Percentiles rank a stretch among this genome's conserved stretches.
These are phyloP conservation scores for Eutrema japonicum DNA, from an alignment of 345 rosid genomes.

Conservation along the genomic window DNA sequence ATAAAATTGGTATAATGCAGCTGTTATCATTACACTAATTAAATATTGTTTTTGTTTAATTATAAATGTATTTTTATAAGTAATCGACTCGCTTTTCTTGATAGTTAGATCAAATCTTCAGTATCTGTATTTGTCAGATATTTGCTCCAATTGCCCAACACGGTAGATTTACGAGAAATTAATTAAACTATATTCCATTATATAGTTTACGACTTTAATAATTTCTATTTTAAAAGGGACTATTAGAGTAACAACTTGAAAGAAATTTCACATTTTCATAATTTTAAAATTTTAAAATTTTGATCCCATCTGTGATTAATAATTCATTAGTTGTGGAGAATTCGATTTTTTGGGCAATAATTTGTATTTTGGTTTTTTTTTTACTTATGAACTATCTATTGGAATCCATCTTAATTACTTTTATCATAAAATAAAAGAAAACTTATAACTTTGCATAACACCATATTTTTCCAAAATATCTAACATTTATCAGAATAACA, in stretches of 20 bases:
- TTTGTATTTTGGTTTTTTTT: neutral
- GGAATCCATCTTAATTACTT: neutral
- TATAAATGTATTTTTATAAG: conserved; percentile 9
- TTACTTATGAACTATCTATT: neutral
- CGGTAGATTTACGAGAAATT: conserved; percentile 3
- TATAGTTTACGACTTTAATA: neutral
- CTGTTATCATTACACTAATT: conserved; percentile 45
- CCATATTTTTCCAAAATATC: neutral
- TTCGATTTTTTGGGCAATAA: neutral
- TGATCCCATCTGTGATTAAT: neutral
- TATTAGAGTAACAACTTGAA: neutral
- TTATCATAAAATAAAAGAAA: no score
- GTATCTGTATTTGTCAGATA: conserved; percentile 33
- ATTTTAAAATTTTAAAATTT: neutral
- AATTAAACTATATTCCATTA: neutral
- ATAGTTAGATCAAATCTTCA: conserved; percentile 29
- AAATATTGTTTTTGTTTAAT: conserved; percentile 28
- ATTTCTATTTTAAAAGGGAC: neutral
- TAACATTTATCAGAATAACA: no score
- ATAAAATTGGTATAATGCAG: conserved; percentile 37
- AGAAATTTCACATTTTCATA: neutral
- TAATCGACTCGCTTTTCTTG: conserved; percentile 11
- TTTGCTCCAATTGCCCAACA: conserved; percentile 3
- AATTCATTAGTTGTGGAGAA: neutral
- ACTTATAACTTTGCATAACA: neutral